Base-by-base conservation (phyloP, 495 filamentous ascomycete species). In the Lasiosphaeria miniovina region DNA sequence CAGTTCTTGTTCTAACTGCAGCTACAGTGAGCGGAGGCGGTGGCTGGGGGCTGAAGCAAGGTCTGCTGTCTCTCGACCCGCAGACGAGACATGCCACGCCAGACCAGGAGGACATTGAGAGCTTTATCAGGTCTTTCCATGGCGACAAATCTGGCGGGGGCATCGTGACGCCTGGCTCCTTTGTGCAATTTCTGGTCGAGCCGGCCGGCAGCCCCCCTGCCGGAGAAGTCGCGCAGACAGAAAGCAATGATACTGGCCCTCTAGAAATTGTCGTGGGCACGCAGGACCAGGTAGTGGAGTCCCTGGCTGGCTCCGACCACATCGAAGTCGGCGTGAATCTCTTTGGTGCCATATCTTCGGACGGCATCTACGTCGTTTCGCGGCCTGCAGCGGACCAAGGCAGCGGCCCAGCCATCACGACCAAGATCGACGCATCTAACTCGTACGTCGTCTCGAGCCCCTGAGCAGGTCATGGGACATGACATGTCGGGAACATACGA, bases 11-110 rank as follows among this genome's bases (percentile, higher is more conserved):
- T 36, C 57, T 57, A 17, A 61, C 40, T 40, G 38, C 43, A 36
- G 57, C 57, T 63, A n/a, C 60, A 84, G 84, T 94, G 57, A 94
- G 90, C 69, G 92, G 92, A 24, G 92, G 92, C 61, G 92, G 92
- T 54, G 92, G 92, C 49, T 96, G 92, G 92, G 92, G 92, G 5
- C 76, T 84, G 61, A 96, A 95, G 70, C 84, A 86, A 57, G 92
- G 92, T 4, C 78, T 96, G 11, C 75, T 96, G 6, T 91, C 90
- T 7, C 76, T 96, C 0, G 91, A 95, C 67, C 90, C 90, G 17
- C 83, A 90, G 62, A 78, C 76, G 14, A 75, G 65, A 17, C 79
- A 70, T 51, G 64, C 67, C 36, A 55, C 64, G 2, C 52, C 68
- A 4, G 67, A 67, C 33, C 43, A 70, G 6, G 65, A 69, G 12